These are phyloP conservation scores for Licmophora abbreviata DNA, from an alignment of 108 stramenopile species.

Conservation along the genomic window DNA sequence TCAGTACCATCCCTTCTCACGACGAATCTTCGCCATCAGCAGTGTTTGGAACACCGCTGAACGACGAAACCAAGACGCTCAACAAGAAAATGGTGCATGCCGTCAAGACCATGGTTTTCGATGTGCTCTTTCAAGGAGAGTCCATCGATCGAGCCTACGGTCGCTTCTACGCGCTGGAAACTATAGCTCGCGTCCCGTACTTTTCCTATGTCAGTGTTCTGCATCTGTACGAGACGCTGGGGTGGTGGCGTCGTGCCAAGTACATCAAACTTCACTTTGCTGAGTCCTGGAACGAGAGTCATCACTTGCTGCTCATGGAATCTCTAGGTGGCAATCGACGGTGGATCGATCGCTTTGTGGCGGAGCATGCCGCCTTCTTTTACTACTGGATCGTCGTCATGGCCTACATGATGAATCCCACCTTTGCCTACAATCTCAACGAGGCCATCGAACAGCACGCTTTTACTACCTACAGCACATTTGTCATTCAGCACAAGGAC, in stretches of 20 bases:
- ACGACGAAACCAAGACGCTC: no score
- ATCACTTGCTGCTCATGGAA: slow-evolving; percentile 90
- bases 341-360: slow-evolving; percentile 70
- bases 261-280: slow-evolving; percentile 59
- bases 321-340: slow-evolving; percentile 74
- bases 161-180: slow-evolving; percentile 52
- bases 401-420: slow-evolving; percentile 16
- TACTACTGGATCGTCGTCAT: slow-evolving; percentile 72
- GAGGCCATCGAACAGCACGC: slow-evolving; percentile 79
- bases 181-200: slow-evolving; percentile 60
- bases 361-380: slow-evolving; percentile 73
- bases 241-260: slow-evolving; percentile 21
- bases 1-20: no score
- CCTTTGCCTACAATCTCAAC: slow-evolving; percentile 66
- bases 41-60: no score
- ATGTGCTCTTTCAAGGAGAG: no score
- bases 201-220: slow-evolving; percentile 49
- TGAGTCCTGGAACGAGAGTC: slow-evolving; percentile 81
- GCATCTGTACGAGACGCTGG: slow-evolving; percentile 56
- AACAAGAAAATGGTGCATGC: no score
- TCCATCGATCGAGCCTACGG: slow-evolving; percentile 16
- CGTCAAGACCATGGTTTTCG: no score
- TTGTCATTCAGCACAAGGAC: slow-evolving; percentile 58
- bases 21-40: no score
- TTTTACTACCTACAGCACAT: slow-evolving; percentile 67